phyloP scores from a whole-genome alignment of 2,329 filamentous ascomycete species.

The Trichoderma simmonsii region DNA sequence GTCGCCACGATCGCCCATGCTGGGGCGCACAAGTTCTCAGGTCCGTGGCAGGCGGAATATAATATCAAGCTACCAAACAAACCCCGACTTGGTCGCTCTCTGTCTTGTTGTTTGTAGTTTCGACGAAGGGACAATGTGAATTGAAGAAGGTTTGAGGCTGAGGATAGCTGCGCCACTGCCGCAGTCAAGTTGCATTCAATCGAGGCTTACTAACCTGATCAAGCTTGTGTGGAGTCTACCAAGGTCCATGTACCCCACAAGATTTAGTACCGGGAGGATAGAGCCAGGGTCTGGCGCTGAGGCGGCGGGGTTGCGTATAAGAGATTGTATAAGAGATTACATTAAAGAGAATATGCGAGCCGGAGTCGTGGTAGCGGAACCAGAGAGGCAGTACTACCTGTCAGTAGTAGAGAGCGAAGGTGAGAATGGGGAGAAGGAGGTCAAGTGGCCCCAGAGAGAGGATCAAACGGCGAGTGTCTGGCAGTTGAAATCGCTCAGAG shows the following conservation, averaged over 20 bases:
- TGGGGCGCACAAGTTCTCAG: background rate
- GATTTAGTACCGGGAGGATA: background rate
- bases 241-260: background rate
- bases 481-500: too few species aligned
- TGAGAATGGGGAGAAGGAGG: too few species aligned
- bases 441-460: too few species aligned
- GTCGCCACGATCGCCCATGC: conserved; percentile 31
- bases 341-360: too few species aligned
- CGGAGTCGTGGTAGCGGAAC: too few species aligned
- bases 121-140: background rate
- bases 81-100: background rate
- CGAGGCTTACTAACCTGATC: background rate
- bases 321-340: too few species aligned
- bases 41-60: background rate
- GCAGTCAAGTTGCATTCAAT: background rate
- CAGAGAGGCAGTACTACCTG: too few species aligned
- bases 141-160: background rate
- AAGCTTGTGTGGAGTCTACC: background rate
- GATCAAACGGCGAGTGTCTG: too few species aligned
- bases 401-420: background rate
- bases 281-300: too few species aligned
- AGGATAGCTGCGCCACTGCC: conserved; percentile 9
- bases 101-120: background rate
- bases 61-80: background rate
- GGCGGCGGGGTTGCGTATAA: too few species aligned